Base-by-base conservation (phyloP, 768 basidiomycete genomes). In the Pulveroboletus ravenelii region DNA sequence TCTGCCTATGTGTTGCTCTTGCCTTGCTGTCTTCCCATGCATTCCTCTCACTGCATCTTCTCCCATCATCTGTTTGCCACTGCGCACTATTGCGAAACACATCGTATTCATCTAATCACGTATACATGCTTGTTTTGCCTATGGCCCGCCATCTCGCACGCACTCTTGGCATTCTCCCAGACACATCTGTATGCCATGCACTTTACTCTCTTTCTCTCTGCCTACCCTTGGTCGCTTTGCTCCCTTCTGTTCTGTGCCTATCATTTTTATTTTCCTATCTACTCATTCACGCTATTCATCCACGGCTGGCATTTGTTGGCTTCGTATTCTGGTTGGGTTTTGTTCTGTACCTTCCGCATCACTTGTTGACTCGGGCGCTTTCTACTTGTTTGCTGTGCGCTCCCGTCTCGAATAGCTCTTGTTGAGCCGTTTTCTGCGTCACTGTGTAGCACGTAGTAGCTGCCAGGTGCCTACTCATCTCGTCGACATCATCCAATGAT, bases 11-110 rank as follows among this genome's bases (percentile, higher is more conserved):
- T 69, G 63, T 66, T 65, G 58, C 69, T 64, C 55, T 62, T 67
- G 55, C 55, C 65, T 55, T 60, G 73, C 70, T 74, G 59, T 72
- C 65, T 57, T 47, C 53, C 55, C 57, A 69, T 72, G 69, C 69
- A 62, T 65, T 32, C 62, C 53, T 52, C 59, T 53, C 52, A 31
- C 50, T 55, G 51, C 54, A 62, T 51, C 43, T 57, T 50, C 43
- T 39, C 23, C 50, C 48, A 53, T 34, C 51, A 61, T 63, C 43
- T 56, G 53, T 60, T 55, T 68, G 50, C 52, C 59, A 57, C 58
- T 52, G 58, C 63, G 67, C 62, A 57, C 57, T 68, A 58, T 52
- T 64, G 65, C 64, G 57, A 69, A 66, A 66, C 64, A 60, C 68
- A 65, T 68, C 62, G 63, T 66, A 66, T 62, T 43, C 64, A 62